phyloP scores from a whole-genome alignment of 495 filamentous ascomycete genomes.

The Penicillium arizonense region DNA sequence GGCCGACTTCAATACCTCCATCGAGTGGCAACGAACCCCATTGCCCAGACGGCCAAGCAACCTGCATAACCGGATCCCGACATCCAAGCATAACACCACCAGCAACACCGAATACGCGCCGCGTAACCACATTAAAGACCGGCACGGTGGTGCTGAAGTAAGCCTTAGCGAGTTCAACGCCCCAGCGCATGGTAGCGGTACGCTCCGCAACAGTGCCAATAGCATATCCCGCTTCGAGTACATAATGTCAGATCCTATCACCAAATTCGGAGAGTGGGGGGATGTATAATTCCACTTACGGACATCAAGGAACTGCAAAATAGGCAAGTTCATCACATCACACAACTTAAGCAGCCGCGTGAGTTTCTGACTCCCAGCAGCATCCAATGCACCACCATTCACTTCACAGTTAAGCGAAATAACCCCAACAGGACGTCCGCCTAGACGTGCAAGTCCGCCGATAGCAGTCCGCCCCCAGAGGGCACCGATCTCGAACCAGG shows the following conservation, averaged over 20 bases:
- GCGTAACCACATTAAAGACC: slow-evolving; percentile 57
- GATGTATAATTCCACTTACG: slow-evolving; percentile 28
- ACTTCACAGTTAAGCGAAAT: slow-evolving; percentile 59
- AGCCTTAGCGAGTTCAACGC: slow-evolving; percentile 55
- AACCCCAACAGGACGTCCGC: slow-evolving; percentile 55
- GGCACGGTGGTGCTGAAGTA: slow-evolving; percentile 60
- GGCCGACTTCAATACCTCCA: slow-evolving; percentile 62
- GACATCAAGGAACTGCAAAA: slow-evolving; percentile 62
- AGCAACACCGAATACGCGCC: slow-evolving; percentile 59
- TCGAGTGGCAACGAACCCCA: slow-evolving; percentile 60
- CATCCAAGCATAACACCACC: slow-evolving; percentile 62
- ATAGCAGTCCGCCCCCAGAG: slow-evolving; percentile 63
- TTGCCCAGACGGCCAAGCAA: slow-evolving; percentile 62
- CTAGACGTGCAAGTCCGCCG: slow-evolving; percentile 54
- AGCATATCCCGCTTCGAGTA: slow-evolving; percentile 51
- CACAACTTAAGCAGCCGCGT: slow-evolving; percentile 58
- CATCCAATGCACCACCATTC: slow-evolving; percentile 59
- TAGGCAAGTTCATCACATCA: slow-evolving; percentile 62
- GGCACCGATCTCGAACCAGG: slow-evolving; percentile 62
- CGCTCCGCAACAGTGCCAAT: slow-evolving; percentile 62
- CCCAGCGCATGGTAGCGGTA: slow-evolving; percentile 62
- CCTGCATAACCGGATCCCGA: slow-evolving; percentile 56
- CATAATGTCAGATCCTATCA: not conserved
- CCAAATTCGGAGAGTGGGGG: not conserved
- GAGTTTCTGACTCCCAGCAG: slow-evolving; percentile 58